These are phyloP conservation scores for Aspergillus tamarii DNA, from an alignment of 2,329 filamentous ascomycete species.

Conservation along the genomic window DNA sequence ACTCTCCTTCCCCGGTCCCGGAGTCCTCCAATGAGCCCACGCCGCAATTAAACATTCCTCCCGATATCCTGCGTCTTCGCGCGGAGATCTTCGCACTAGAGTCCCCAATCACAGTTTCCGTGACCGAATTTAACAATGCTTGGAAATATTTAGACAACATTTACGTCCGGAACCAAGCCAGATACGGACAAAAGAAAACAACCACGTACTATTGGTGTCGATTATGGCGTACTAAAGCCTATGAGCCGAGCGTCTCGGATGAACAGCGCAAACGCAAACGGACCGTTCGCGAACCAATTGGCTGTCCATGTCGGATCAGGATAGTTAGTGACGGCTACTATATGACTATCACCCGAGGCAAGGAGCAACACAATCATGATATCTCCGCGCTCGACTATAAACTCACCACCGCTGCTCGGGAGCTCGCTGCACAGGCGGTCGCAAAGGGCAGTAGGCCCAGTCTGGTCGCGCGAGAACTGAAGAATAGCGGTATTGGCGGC, in stretches of 20 bases:
- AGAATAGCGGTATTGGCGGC: background rate
- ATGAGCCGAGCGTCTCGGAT: background rate
- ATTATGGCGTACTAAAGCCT: background rate
- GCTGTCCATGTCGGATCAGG: background rate
- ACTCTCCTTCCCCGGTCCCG: background rate
- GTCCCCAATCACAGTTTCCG: background rate
- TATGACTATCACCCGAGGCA: background rate
- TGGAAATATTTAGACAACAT: slow-evolving; percentile 2
- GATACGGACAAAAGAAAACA: background rate
- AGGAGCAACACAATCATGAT: background rate
- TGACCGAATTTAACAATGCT: background rate
- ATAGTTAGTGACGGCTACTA: background rate
- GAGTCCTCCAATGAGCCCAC: background rate
- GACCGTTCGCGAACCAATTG: background rate
- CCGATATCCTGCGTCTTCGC: background rate
- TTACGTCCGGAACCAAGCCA: background rate
- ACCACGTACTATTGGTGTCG: slow-evolving; percentile 1
- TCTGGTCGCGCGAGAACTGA: background rate
- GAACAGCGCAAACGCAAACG: background rate
- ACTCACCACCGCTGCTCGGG: background rate
- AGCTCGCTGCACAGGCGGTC: background rate
- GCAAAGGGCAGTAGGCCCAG: background rate
- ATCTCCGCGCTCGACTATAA: background rate
- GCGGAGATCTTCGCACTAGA: background rate
- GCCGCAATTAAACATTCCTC: background rate